Evolutionary conservation across 306 rosid species (phyloP), one percentile per base, ranked within the genome.

Genomic region (Purshia tridentata): DNA sequence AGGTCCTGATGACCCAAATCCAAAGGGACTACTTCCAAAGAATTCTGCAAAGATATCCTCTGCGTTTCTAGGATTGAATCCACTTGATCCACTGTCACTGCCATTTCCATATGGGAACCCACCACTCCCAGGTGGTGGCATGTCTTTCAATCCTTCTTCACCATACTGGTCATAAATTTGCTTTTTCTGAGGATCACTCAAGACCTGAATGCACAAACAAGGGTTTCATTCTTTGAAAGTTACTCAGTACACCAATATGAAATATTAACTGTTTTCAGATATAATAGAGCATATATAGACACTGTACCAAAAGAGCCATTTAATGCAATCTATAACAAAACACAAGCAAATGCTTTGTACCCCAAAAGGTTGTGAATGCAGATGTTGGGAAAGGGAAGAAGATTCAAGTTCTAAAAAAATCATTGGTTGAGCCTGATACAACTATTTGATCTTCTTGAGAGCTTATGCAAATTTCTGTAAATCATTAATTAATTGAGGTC

Each of bases 31-130:
- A 65, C 88, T 90, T 55, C 96, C 99, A 81, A 94, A 95, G 83
- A 95, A 95, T 69, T 95, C 99, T 46, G 97, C 93, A 81, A 95
- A 95, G 2, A 95, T 95, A 62, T 95, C 99, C 89, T 91, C 96
- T 52, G 98, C 99, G 74, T 85, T 88, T 77, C 96, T 81, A 0
- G 98, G 96, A 77, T 91, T 90, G 57, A 91, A 91, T 15, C 96
- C 97, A 73, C 39, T 87, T 42, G 92, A 48, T 48, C 84, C 75
- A n/a, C 83, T 55, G 0, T 84, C 85, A 37, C 80, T 52, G 5
- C 87, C 78, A 35, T 69, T 70, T 72, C 79, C 86, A 20, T 69
- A 84, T 45, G 87, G 78, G 74, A 77, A 85, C 39, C 75, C 79
- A 49, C 80, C 65, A 67, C 84, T 84, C 6, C 84, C 92, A 9